Evolutionary conservation across 129 eudicot genomes (phyloP).

Genomic region (Lactuca saligna): DNA sequence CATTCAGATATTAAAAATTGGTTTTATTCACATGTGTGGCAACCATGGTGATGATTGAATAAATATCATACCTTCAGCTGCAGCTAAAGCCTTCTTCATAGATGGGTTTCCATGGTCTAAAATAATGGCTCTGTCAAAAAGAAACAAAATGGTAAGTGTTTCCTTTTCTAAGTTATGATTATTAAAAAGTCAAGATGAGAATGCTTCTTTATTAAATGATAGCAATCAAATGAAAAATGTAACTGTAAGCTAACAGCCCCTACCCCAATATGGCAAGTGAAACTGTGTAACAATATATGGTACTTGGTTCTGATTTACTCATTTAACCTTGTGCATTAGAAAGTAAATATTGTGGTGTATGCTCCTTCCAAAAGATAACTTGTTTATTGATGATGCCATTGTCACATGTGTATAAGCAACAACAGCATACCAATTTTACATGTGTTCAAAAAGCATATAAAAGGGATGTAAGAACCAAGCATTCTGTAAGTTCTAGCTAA

Average conservation of each 20-base stretch:
- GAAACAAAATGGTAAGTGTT: slow-evolving; percentile 18
- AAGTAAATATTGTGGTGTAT: neutral
- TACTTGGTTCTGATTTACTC: neutral
- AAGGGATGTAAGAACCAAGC: neutral
- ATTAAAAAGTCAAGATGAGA: slow-evolving; percentile 17
- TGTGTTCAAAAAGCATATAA: slow-evolving; percentile 15
- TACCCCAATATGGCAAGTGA: slow-evolving; percentile 10
- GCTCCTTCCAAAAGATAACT: slow-evolving; percentile 2
- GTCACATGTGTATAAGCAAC: slow-evolving; percentile 2
- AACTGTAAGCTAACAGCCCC: slow-evolving; percentile 28
- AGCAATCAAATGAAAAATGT: neutral
- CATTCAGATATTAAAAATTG: slow-evolving; percentile 1
- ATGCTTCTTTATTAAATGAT: slow-evolving; percentile 6
- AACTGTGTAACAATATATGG: slow-evolving; percentile 2
- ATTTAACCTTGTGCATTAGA: too few species aligned
- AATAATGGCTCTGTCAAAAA: slow-evolving; percentile 68
- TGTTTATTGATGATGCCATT: slow-evolving; percentile 6
- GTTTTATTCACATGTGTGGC: slow-evolving; percentile 15
- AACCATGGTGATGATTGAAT: slow-evolving; percentile 11
- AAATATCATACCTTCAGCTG: slow-evolving; percentile 68
- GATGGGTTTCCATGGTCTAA: slow-evolving; percentile 81
- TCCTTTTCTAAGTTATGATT: neutral
- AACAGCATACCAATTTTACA: neutral
- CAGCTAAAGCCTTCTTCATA: slow-evolving; percentile 89
- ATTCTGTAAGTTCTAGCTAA: slow-evolving; percentile 12